Conservation (phyloP, 768 basidiomycete genomes). For the Cyathus striatus region DNA sequence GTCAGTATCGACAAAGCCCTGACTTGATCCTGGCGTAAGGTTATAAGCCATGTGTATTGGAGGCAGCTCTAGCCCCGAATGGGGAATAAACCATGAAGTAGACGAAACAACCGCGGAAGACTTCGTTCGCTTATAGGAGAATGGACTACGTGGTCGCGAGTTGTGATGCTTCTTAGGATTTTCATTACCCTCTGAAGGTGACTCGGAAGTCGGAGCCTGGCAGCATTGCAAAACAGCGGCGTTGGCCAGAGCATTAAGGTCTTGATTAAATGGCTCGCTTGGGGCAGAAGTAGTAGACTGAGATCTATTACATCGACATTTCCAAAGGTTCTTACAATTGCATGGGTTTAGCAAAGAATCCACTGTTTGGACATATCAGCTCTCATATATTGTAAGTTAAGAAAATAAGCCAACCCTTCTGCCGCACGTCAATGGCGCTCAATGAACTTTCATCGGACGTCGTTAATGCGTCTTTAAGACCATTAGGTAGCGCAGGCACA, state of each 20-base stretch:
- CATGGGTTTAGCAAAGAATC: constrained; percentile 62
- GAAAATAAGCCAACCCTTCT: constrained; percentile 36
- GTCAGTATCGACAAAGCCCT: constrained; percentile 26
- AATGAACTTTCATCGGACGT: constrained; percentile 17
- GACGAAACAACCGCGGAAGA: no score
- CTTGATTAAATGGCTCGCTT: constrained; percentile 7
- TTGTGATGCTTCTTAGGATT: constrained; percentile 9
- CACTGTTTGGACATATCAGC: constrained; percentile 30
- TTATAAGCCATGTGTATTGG: constrained; percentile 33
- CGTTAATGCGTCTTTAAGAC: constrained; percentile 52
- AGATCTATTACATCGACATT: constrained; percentile 43
- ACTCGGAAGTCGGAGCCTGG: constrained; percentile 7
- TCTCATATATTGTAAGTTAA: constrained; percentile 6
- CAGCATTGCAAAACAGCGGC: constrained; percentile 30
- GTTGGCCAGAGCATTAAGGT: constrained; percentile 28
- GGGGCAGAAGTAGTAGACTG: constrained; percentile 6
- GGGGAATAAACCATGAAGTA: constrained; percentile 13
- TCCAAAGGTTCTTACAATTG: constrained; percentile 48
- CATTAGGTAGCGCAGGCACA: constrained; percentile 68
- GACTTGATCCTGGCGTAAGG: constrained; percentile 14
- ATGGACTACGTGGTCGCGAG: constrained; percentile 15
- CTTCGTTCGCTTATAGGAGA: constrained; percentile 28
- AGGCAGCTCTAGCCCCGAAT: constrained; percentile 43
- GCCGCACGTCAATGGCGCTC: constrained; percentile 37
- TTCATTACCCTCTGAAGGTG: neutral